Evolutionary conservation across 805 yeast species (phyloP), one percentile per base, ranked within the genome.

Genomic region (Starmerella davenportii): DNA sequence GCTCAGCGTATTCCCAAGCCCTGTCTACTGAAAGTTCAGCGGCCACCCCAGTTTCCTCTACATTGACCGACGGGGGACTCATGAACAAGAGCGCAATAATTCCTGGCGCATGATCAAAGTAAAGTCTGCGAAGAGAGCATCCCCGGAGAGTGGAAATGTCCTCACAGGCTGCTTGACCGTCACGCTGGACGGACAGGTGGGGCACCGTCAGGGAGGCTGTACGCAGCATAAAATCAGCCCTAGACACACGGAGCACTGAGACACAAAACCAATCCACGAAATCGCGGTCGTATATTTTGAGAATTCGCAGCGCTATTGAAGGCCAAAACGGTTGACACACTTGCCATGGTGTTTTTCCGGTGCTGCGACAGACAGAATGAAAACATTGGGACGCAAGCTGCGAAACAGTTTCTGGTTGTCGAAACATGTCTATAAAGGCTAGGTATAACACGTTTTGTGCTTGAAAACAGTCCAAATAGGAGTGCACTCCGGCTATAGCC

Each of bases 121-220:
- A 62, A 15, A 79, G 49, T 24, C 69, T 61, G 14, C 63, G 51
- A 35, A 71, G 65, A 2, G 67, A 48, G 38, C 59, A 53, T n/a
- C 63, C 63, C 3, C 67, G 56, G 0, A 69, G 65, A 3, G 59
- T 61, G 0, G 87, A 78, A 38, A 81, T 72, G 37, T 67, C 73
- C 32, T 70, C 51, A 20, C 85, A 63, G 20, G 71, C 69, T 47
- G 74, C 80, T 34, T 64, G 63, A 43, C 74, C 70, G 49, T 76
- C 73, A 35, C 72, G 72, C 8, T 42, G 43, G 5, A 32, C 34
- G 9, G 75, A 74, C 5, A 85, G 62, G 45, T 75, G 68, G 0
- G 96, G 95, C 0, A 85, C 67, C 0, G 85, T 79, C 50, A 72
- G 76, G 16, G 72, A 69, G 34, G 72, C 70, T 4, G 92, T 81